Conservation (phyloP, 306 rosid species). For the Neltuma alba region DNA sequence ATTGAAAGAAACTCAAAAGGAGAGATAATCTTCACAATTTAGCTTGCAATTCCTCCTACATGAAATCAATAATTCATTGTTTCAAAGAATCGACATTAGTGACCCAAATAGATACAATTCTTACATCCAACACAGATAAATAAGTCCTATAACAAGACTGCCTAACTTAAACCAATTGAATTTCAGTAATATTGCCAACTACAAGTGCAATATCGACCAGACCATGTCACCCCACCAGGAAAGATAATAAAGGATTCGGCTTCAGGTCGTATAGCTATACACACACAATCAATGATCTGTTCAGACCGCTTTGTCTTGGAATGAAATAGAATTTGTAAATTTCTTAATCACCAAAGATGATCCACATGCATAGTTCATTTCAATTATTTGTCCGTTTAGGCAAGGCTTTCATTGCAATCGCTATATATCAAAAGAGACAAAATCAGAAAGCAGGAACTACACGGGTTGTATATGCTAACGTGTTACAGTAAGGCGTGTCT, state of each 20-base stretch:
- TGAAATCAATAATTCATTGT: not conserved
- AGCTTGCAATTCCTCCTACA: not conserved
- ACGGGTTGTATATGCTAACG: constrained; percentile 22
- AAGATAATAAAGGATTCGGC: not conserved
- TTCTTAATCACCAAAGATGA: not conserved
- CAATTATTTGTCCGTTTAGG: not conserved
- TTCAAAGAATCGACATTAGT: not conserved
- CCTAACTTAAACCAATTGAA: constrained; percentile 6
- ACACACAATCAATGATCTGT: not conserved
- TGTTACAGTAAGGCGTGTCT: constrained; percentile 15
- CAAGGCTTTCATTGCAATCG: not conserved
- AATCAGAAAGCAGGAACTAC: not conserved
- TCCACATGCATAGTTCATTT: not conserved
- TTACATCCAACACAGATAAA: not conserved
- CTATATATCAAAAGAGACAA: not conserved
- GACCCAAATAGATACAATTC: not conserved
- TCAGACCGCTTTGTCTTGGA: not conserved
- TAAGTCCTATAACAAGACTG: not conserved
- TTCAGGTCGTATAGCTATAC: not conserved
- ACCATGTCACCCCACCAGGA: not conserved
- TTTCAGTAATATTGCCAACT: not conserved
- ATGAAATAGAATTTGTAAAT: not conserved
- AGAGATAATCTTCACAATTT: not conserved
- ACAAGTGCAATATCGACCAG: not conserved
- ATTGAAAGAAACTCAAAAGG: constrained; percentile 25